Evolutionary conservation across 2,329 filamentous ascomycete species (phyloP), one percentile per base, ranked within the genome.

Genomic region (Penicillium sp.): DNA sequence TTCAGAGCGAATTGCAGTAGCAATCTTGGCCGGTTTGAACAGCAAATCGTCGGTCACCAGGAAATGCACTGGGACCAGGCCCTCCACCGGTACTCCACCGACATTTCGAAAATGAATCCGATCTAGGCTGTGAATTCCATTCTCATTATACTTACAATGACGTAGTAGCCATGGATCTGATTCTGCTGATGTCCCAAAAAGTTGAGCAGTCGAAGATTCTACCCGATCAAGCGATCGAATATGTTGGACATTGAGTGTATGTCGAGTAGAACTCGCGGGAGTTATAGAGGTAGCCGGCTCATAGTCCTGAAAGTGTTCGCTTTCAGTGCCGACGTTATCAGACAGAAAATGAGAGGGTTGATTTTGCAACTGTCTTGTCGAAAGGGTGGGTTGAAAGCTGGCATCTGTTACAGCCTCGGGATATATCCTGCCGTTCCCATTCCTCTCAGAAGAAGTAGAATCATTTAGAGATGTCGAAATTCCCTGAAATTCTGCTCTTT

Each of bases 41-140:
- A 56, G 52, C 11, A 47, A 30, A 43, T 56, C 53, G 16, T 55
- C 52, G 24, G 56, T 55, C 24, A 56, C 35, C 16, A 58, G 47
- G 21, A 58, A 58, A 56, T 55, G 71, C 2, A 72, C 64, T 1
- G 71, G 71, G 5, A 73, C 71, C 53, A 66, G 63, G 6, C 70
- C 68, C 1, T 61, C 59, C 1, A 66, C 68, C 0, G 70, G 71
- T 18, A 73, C 68, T 8, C 71, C 71, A 2, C 71, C 71, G 5
- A 68, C 71, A 58, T 73, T 71, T n/a, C 71, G 69, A 53, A 71
- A 67, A 55, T 72, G 69, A 8, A 73, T 62, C 50, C 68, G 69
- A 57, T 72, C 67, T 26, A 73, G 71, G 21, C 63, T 63, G 8
- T 68, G 66, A 56, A 74, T 64, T 1, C 71, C 71, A 21, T 67